Conservation (phyloP, 2,329 filamentous ascomycete species). For the Calonectria pseudoturangicola region DNA sequence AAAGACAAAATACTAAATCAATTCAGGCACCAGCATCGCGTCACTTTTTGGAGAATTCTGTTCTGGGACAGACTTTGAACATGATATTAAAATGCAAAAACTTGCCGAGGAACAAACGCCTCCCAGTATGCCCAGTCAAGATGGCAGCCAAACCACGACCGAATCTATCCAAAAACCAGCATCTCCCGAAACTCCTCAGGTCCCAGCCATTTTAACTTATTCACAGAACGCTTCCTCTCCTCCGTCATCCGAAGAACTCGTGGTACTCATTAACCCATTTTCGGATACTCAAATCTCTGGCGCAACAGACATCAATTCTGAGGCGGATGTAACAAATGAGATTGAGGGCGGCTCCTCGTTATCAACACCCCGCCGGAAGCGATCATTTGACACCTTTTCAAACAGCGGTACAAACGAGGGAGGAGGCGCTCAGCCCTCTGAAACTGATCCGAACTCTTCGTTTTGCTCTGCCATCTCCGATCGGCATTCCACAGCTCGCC, state of each 20-base stretch:
- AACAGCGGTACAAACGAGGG: background rate
- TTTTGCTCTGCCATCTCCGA: slow-evolving; percentile 42
- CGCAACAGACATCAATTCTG: background rate
- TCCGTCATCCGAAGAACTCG: background rate
- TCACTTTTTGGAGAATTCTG: slow-evolving; percentile 83
- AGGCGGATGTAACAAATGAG: background rate
- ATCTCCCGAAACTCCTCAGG: background rate
- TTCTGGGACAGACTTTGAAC: slow-evolving; percentile 74
- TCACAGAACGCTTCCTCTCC: background rate
- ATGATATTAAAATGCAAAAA: slow-evolving; percentile 77
- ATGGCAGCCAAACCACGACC: slow-evolving; percentile 45
- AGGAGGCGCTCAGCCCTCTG: slow-evolving; percentile 1
- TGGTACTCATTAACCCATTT: slow-evolving; percentile 27
- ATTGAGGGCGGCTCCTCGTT: background rate
- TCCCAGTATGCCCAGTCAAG: background rate
- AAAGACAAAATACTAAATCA: background rate
- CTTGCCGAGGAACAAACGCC: slow-evolving; percentile 29
- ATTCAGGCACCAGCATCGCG: slow-evolving; percentile 74
- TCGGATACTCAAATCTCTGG: slow-evolving; percentile 34
- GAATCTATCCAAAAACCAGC: slow-evolving; percentile 30
- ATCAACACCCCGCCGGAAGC: slow-evolving; percentile 41
- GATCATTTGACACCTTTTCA: slow-evolving; percentile 43
- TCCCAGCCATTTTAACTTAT: background rate
- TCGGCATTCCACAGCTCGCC: slow-evolving; percentile 51
- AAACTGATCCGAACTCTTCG: slow-evolving; percentile 38